Base-by-base conservation (phyloP, 106 monocot species). In the Cymbidium sinense region DNA sequence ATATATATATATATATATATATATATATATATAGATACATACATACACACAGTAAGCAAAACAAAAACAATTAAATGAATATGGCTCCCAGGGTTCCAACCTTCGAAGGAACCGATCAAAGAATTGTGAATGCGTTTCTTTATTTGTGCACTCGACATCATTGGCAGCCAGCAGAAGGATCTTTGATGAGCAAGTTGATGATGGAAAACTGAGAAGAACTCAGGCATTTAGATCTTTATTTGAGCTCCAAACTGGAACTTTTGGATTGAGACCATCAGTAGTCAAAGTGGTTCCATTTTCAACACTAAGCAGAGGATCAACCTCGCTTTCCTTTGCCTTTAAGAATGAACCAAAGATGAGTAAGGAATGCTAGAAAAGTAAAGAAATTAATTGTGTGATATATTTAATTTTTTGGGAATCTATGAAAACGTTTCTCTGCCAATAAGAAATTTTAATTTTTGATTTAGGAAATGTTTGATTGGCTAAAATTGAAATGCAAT, bases 211-310 rank as follows among this genome's bases (percentile, higher is more conserved):
- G 41, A 9, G 15, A 47, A 47, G 15, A 62, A 25, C 61, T 85
- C 69, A 89, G 64, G 86, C 89, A 70, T 75, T 78, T 41, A 86
- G 79, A 79, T 89, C 89, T 82, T 88, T 88, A 76, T 85, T 47
- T 39, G 85, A 83, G 41, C 79, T 83, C 85, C 83, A 88, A 43
- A 54, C 62, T 43, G 69, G 83, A 33, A 33, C 58, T 76, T 81
- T 69, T 17, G 69, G 33, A 28, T 34, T 15, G 33, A 55, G 70
- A 50, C 29, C 75, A 81, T 84, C 87, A 27, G 43, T 15, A 7
- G 35, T 64, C 61, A 86, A 11, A 77, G 35, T 39, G 8, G 77
- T 18, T 47, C 81, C 87, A 70, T 76, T 87, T 75, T 87, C 87
- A 31, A 79, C 47, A 33, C 71, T 55, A 13, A 87, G 67, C 50